Evolutionary conservation across 164 flowering plant genomes (phyloP), one percentile per base, ranked within the genome.

Genomic region (Vitis rupestris): DNA sequence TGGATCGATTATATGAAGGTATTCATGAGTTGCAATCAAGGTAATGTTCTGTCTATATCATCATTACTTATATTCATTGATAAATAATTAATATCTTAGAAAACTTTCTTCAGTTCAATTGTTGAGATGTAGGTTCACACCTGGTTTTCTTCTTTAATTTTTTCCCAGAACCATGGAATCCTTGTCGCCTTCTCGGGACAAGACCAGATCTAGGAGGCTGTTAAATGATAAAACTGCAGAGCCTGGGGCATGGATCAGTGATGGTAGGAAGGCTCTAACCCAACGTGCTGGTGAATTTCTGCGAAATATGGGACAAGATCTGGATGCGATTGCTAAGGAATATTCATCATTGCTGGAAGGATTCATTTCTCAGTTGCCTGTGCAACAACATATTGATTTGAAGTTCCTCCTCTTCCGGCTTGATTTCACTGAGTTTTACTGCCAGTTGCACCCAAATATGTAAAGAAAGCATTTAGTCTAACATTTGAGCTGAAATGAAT

Each of bases 341-440:
- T 96, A 92, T 68, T 86, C 89, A 56, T 77, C 85, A 64, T 66
- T 88, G 72, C 90, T 93, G 30, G 89, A 84, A 63, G 95, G 87
- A 12, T 96, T 93, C 79, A 84, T 96, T 72, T 77, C 95, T 64
- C 90, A 84, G 75, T 83, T 96, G 82, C 99, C 99, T 5, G 72
- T 96, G 72, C 97, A 96, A 74, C 95, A 92, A 73, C 97, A 90
- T 59, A 84, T 96, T 70, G 99, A 96, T 81, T 74, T 96, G 65
- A 96, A 96, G 78, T 96, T 93, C 79, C 97, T 93, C 56, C 72
- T 88, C 37, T 96, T 96, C 75, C 92, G 98, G 70, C 91, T 96
- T 61, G 95, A 96, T 74, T 96, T 93, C 82, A 90, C 97, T 19
- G 97, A 96, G 78, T 96, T 96, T 72, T 96, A 93, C 70, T 86